Evolutionary conservation across 2,329 filamentous ascomycete genomes (phyloP).

Genomic region (Diatrype stigma): DNA sequence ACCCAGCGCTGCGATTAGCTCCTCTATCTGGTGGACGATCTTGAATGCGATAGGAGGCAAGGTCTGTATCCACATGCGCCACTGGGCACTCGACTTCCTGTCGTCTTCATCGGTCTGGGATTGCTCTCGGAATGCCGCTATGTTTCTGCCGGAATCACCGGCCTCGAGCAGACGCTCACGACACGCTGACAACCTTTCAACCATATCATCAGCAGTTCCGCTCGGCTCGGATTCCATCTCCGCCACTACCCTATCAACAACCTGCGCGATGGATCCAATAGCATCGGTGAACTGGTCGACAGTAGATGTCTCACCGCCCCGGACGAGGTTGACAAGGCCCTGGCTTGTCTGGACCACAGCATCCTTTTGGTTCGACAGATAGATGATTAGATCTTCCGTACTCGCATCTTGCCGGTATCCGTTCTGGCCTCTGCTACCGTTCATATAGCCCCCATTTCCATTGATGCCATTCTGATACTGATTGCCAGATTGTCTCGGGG

Average conservation of each 20-base stretch:
- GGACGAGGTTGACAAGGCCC: slow-evolving; percentile 70
- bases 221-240: slow-evolving; percentile 62
- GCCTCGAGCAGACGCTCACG: slow-evolving; percentile 62
- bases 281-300: slow-evolving; percentile 63
- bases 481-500: slow-evolving; percentile 56
- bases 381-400: slow-evolving; percentile 58
- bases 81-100: slow-evolving; percentile 22
- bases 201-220: slow-evolving; percentile 44
- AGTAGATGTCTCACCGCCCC: slow-evolving; percentile 52
- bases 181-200: slow-evolving; percentile 57
- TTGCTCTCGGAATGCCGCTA: slow-evolving; percentile 45
- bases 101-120: slow-evolving; percentile 46
- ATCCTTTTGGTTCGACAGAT: slow-evolving; percentile 79
- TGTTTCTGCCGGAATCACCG: slow-evolving; percentile 55
- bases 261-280: slow-evolving; percentile 64
- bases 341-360: slow-evolving; percentile 76
- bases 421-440: slow-evolving; percentile 37
- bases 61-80: slow-evolving; percentile 63
- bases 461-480: slow-evolving; percentile 36
- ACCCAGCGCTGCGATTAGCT: slow-evolving; percentile 43
- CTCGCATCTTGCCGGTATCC: slow-evolving; percentile 36
- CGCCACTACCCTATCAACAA: slow-evolving; percentile 66
- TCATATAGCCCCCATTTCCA: slow-evolving; percentile 34
- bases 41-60: slow-evolving; percentile 84
- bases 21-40: slow-evolving; percentile 78